Conservation (phyloP, 1,284 basidiomycete species). For the Naganishia cerealis region DNA sequence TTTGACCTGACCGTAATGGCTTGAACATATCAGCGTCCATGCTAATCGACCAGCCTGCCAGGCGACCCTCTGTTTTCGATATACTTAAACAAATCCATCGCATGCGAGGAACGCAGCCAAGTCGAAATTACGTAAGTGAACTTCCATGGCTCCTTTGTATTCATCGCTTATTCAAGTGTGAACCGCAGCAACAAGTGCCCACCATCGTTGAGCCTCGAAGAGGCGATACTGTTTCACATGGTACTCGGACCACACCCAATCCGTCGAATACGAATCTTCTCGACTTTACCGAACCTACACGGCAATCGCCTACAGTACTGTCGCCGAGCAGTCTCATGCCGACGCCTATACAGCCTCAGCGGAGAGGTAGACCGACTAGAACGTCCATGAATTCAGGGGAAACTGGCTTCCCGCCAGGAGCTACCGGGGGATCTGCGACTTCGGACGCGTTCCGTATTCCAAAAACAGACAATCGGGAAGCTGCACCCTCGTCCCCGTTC, state of each 20-base stretch:
- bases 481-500: slow-evolving; percentile 1
- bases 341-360: slow-evolving; percentile 48
- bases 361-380: slow-evolving; percentile 49
- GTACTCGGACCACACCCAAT: background rate
- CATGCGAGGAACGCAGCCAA: slow-evolving; percentile 78
- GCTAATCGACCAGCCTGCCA: slow-evolving; percentile 79
- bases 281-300: slow-evolving; percentile 45
- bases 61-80: slow-evolving; percentile 79
- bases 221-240: background rate
- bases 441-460: slow-evolving; percentile 6
- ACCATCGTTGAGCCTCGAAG: slow-evolving; percentile 20
- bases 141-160: background rate
- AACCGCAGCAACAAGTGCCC: slow-evolving; percentile 6
- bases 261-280: slow-evolving; percentile 42
- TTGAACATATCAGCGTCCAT: slow-evolving; percentile 64
- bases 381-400: background rate
- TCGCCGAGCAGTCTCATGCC: slow-evolving; percentile 37
- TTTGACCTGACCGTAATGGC: background rate
- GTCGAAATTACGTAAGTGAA: slow-evolving; percentile 64
- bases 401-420: slow-evolving; percentile 7
- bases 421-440: background rate
- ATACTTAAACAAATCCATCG: slow-evolving; percentile 72
- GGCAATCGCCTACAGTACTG: slow-evolving; percentile 32
- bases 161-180: too few relatives aligned
- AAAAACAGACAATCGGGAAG: background rate